These are phyloP conservation scores for Naganishia liquefaciens DNA, from an alignment of 1,284 basidiomycete genomes.

Conservation along the genomic window DNA sequence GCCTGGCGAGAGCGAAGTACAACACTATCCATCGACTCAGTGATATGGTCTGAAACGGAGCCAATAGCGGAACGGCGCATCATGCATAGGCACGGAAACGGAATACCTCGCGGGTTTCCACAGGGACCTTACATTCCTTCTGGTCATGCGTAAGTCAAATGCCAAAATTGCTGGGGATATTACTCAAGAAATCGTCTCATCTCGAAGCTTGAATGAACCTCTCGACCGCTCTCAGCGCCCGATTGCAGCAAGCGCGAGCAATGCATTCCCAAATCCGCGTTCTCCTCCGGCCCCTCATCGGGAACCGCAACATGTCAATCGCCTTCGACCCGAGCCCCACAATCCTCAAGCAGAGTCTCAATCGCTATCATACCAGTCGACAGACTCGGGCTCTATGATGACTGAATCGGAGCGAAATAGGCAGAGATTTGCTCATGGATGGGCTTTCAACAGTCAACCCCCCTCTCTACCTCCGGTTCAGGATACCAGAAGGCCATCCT, in stretches of 20 bases:
- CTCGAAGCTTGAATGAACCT: slow-evolving; percentile 4
- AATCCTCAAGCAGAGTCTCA: not conserved
- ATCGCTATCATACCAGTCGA: slow-evolving; percentile 12
- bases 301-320: not conserved
- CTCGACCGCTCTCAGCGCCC: not conserved
- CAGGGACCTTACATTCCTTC: slow-evolving; percentile 7
- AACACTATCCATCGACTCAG: not conserved
- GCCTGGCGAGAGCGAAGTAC: not conserved
- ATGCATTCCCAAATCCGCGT: not conserved
- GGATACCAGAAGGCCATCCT: not conserved
- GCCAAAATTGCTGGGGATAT: not conserved
- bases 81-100: slow-evolving; percentile 10
- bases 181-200: not conserved
- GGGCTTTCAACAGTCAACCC: slow-evolving; percentile 20
- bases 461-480: not conserved
- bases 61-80: not conserved
- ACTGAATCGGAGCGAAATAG: slow-evolving; percentile 9
- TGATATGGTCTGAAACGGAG: not conserved
- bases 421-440: slow-evolving; percentile 12
- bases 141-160: slow-evolving; percentile 15
- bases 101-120: not conserved
- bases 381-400: slow-evolving; percentile 8
- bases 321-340: not conserved
- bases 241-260: not conserved
- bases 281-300: not conserved